phyloP scores from a whole-genome alignment of 1,139 yeast species.

The Zhuliangozyma blackwelliae region DNA sequence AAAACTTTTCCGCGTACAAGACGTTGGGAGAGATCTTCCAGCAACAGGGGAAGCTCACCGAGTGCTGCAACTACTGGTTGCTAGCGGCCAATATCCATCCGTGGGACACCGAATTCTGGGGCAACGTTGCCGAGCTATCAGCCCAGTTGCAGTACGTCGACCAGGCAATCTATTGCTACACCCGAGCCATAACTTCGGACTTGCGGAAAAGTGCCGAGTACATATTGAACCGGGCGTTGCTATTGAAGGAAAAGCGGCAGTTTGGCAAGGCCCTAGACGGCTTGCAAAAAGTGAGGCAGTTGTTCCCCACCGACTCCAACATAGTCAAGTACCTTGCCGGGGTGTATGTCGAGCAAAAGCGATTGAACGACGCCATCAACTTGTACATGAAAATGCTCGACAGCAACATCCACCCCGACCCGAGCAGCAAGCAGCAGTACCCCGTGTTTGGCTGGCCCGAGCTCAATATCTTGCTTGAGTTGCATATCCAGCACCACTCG shows the following conservation, averaged over 20 bases:
- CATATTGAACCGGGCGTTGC: slow-evolving; percentile 56
- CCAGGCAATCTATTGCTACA: slow-evolving; percentile 82
- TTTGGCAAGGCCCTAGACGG: slow-evolving; percentile 73
- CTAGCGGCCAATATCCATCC: slow-evolving; percentile 81
- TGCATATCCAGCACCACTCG: slow-evolving; percentile 64
- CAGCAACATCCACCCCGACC: slow-evolving; percentile 40
- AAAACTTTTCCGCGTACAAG: slow-evolving; percentile 78
- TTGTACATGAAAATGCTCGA: slow-evolving; percentile 67
- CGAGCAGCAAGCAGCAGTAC: slow-evolving; percentile 25
- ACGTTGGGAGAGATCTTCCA: slow-evolving; percentile 82
- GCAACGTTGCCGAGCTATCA: slow-evolving; percentile 73
- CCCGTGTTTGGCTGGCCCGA: slow-evolving; percentile 81
- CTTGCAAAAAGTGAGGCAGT: slow-evolving; percentile 56
- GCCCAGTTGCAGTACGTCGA: slow-evolving; percentile 65
- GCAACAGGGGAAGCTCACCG: slow-evolving; percentile 59
- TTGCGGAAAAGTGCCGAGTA: slow-evolving; percentile 48
- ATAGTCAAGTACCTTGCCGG: slow-evolving; percentile 73
- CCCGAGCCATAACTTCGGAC: slow-evolving; percentile 64
- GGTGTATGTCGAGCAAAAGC: slow-evolving; percentile 68
- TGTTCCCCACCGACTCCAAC: slow-evolving; percentile 58
- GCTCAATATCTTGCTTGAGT: slow-evolving; percentile 75
- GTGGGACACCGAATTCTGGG: slow-evolving; percentile 80
- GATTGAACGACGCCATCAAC: slow-evolving; percentile 76
- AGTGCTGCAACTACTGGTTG: slow-evolving; percentile 79
- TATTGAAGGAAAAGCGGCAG: slow-evolving; percentile 63